A percentile compares a stretch with the other conserved stretches of the same genome.
phyloP scores from a whole-genome alignment of 73 alveolate species.

The Paramecium sexaurelia region DNA sequence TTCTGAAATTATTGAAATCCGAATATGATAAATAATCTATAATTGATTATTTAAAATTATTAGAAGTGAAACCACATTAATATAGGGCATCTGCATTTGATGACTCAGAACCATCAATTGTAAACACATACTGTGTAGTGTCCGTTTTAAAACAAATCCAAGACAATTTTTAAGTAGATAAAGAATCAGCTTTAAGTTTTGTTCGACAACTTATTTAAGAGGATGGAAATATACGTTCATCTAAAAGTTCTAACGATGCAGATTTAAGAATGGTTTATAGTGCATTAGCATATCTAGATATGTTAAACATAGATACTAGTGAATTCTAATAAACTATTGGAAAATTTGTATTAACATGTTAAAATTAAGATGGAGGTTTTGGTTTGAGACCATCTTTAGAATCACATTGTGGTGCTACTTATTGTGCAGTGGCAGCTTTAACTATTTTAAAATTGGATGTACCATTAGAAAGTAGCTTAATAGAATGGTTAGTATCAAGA shows the following conservation, averaged over 20 bases:
- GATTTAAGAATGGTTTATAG: constrained; percentile 46
- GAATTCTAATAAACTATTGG: constrained; percentile 55
- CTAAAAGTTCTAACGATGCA: background rate
- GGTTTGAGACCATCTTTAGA: constrained; percentile 94
- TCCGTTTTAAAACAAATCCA: background rate
- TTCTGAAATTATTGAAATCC: background rate
- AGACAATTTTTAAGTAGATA: background rate
- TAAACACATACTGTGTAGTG: background rate
- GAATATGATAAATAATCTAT: background rate
- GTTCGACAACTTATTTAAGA: background rate
- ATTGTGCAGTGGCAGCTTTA: constrained; percentile 92
- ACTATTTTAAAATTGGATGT: constrained; percentile 71
- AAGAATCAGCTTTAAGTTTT: background rate
- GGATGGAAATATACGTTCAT: background rate
- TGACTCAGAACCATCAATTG: constrained; percentile 24
- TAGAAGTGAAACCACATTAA: background rate
- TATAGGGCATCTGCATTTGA: background rate
- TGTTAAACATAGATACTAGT: background rate
- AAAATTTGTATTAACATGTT: constrained; percentile 85
- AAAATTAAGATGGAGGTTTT: constrained; percentile 96
- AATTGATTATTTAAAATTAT: background rate
- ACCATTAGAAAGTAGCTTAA: constrained; percentile 45
- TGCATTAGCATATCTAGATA: constrained; percentile 35
- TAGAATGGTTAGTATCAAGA: constrained; percentile 86
- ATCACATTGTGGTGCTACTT: constrained; percentile 97